Evolutionary conservation across 768 basidiomycete species (phyloP).

Genomic region (Tricholoma sp.): DNA sequence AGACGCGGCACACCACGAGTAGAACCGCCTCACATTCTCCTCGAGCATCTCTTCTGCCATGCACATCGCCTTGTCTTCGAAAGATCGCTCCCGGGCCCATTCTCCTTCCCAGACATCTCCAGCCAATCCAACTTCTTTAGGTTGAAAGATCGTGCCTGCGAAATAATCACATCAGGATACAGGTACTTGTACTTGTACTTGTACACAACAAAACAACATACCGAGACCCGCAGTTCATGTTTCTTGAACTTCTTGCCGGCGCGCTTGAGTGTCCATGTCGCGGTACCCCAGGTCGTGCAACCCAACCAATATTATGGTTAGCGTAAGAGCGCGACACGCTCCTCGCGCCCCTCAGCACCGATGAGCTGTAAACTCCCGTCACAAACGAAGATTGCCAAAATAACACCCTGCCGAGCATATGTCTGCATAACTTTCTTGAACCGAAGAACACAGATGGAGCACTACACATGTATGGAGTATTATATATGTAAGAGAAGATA

Average conservation of each 20-base stretch:
- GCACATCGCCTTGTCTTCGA: constrained; percentile 70
- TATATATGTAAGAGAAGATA: constrained; percentile 3
- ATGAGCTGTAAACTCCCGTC: constrained; percentile 80
- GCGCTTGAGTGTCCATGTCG: constrained; percentile 56
- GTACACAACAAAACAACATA: too few species aligned
- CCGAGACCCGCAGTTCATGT: constrained; percentile 76
- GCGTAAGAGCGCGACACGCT: constrained; percentile 74
- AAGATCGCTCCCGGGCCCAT: constrained; percentile 35
- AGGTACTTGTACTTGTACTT: too few species aligned
- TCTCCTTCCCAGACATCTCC: constrained; percentile 35
- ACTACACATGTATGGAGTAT: constrained; percentile 24
- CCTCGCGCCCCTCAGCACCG: constrained; percentile 52
- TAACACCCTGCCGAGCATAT: constrained; percentile 78
- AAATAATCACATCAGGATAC: too few species aligned
- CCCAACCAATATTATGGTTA: constrained; percentile 71
- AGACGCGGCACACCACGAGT: constrained; percentile 74
- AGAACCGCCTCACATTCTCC: constrained; percentile 49
- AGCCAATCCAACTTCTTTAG: constrained; percentile 54
- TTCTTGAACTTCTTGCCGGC: constrained; percentile 81
- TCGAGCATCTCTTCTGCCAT: constrained; percentile 69
- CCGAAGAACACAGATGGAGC: constrained; percentile 69
- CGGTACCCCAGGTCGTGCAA: constrained; percentile 79
- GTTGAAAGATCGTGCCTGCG: constrained; percentile 47
- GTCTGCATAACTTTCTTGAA: constrained; percentile 86
- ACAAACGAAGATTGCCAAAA: constrained; percentile 73